Base-by-base conservation (phyloP, 139 green algal species). In the Coelastrella sp. region DNA sequence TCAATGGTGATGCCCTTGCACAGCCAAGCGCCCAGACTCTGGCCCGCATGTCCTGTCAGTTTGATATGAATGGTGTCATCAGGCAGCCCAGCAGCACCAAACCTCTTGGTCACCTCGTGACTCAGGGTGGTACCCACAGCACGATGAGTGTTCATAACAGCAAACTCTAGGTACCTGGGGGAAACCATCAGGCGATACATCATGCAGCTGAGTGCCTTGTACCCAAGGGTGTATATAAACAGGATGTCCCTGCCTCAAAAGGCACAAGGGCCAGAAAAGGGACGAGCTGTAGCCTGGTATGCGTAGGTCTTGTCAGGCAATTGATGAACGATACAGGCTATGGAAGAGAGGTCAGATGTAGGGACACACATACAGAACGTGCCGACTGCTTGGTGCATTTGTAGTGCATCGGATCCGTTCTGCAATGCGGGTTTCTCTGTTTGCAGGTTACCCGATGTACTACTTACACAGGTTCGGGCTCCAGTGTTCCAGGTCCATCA, bases 61-160 rank as follows among this genome's bases (percentile, higher is more conserved):
- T 98, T 98, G 73, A 99, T 89, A 88, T 98, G 94, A 89, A 99
- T 97, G 4, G 97, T 98, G 92, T 96, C 95, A 13, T 94, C 87
- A 3, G 98, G 97, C 32, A 99, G 95, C 8, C 98, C 98, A 14
- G 86, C 64, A 20, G 68, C 56, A 14, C 96, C 97, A 91, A 96
- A 98, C 74, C 94, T 92, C 93, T 98, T 98, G 58, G 95, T 98
- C 61, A 98, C 94, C 90, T 99, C 97, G 86, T 99, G 96, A 59
- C 88, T 95, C 23, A 99, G 95, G 32, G 97, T 99, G 58, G 98
- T 97, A 61, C 97, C 97, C 14, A 98, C 97, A 10, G 97, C 97
- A 32, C 97, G 91, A 94, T 98, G 94, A 13, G 93, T 96, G 93
- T 99, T 99, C 64, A 95, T 80, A 59, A 99, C 93, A 17, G 92